phyloP scores from a whole-genome alignment of 805 yeast species.

The Candida arabinofermentans region DNA sequence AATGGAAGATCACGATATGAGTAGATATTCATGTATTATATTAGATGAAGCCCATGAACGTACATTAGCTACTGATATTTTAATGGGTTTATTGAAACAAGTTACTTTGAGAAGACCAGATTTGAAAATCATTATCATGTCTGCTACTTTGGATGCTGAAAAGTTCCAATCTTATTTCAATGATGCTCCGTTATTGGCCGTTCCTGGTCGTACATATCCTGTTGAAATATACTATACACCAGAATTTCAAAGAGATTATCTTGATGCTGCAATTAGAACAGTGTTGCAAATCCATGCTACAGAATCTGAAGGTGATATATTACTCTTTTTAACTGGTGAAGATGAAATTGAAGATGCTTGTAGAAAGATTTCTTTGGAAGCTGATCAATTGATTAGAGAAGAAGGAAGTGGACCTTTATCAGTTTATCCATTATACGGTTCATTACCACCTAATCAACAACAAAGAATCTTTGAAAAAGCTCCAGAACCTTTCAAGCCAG shows the following conservation, averaged over 20 bases:
- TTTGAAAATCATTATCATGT: conserved; percentile 89
- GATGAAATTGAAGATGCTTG: conserved; percentile 98
- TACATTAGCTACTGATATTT: conserved; percentile 91
- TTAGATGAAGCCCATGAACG: conserved; percentile 98
- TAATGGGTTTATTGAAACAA: conserved; percentile 91
- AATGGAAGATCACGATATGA: conserved; percentile 87
- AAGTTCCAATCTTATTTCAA: conserved; percentile 88
- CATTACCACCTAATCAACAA: conserved; percentile 93
- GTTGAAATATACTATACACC: conserved; percentile 97
- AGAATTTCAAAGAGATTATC: conserved; percentile 90
- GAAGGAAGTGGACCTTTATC: conserved; percentile 84
- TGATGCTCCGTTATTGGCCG: conserved; percentile 91
- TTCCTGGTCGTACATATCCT: conserved; percentile 97
- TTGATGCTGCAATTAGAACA: conserved; percentile 93
- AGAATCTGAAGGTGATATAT: conserved; percentile 88
- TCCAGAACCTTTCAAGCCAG: conserved; percentile 62
- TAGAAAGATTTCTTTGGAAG: conserved; percentile 80
- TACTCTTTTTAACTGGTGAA: conserved; percentile 89
- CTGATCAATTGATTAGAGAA: conserved; percentile 84
- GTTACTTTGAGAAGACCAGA: conserved; percentile 78
- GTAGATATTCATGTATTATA: conserved; percentile 81
- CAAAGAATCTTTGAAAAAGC: conserved; percentile 93
- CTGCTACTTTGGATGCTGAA: conserved; percentile 96
- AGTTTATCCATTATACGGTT: conserved; percentile 94
- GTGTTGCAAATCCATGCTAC: conserved; percentile 96